Evolutionary conservation across 2,329 filamentous ascomycete genomes (phyloP).

Genomic region (Arthrobotrys iridis): DNA sequence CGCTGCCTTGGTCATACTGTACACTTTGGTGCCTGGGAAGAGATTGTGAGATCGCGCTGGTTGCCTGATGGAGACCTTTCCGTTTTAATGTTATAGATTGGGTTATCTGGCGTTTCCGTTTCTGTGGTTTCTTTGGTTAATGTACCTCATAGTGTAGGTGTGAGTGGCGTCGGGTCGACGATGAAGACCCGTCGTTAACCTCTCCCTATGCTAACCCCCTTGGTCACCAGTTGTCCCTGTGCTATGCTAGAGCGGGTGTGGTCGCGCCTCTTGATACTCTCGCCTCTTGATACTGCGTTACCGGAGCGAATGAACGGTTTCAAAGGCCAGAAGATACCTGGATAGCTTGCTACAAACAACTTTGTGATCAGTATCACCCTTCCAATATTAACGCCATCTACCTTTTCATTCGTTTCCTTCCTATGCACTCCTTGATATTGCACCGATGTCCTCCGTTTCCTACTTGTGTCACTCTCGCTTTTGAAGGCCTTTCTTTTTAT

Average conservation of each 20-base stretch:
- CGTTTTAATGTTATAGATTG: too few species aligned
- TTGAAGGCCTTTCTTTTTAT: background rate
- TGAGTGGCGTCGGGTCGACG: background rate
- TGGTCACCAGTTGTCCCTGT: background rate
- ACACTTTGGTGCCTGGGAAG: conserved; percentile 94
- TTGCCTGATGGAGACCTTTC: background rate
- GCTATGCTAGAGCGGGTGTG: background rate
- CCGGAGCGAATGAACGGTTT: too few species aligned
- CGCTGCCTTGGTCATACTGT: conserved; percentile 83
- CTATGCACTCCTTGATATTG: background rate
- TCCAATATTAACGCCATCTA: conserved; percentile 4
- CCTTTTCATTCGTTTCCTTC: background rate
- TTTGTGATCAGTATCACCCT: background rate
- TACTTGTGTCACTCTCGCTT: background rate
- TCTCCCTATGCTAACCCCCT: background rate
- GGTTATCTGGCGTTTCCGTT: background rate
- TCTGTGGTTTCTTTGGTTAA: conserved; percentile 1
- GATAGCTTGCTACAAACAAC: background rate
- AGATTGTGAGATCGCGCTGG: conserved; percentile 67
- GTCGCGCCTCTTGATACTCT: background rate
- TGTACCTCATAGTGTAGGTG: background rate
- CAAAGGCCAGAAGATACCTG: too few species aligned
- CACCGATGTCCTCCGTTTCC: background rate
- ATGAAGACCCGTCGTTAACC: background rate
- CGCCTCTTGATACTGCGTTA: background rate